A percentile compares a stretch with the other conserved stretches of the same genome.
These are phyloP conservation scores for Penicillium griseofulvum DNA, from an alignment of 2,329 filamentous ascomycete species.

Conservation along the genomic window DNA sequence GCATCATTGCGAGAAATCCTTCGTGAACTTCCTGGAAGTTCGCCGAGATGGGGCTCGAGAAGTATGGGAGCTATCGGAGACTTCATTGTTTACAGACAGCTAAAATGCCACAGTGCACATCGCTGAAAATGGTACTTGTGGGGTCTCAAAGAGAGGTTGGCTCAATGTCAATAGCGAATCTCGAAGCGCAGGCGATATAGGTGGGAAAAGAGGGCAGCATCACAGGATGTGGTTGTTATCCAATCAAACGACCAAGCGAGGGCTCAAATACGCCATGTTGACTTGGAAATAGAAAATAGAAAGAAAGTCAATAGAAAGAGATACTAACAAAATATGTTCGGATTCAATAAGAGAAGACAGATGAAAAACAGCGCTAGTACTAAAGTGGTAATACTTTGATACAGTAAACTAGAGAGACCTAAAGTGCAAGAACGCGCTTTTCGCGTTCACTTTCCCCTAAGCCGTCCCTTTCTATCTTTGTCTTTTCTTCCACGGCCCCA, in stretches of 20 bases:
- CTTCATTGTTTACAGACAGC: not conserved
- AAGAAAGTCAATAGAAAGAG: not conserved
- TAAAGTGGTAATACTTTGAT: constrained; percentile 21
- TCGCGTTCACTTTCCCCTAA: constrained; percentile 18
- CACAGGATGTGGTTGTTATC: not conserved
- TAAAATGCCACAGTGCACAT: constrained; percentile 1
- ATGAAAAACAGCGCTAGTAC: constrained; percentile 12
- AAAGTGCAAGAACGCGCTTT: constrained; percentile 24
- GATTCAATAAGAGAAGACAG: not conserved
- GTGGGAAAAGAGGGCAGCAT: not conserved
- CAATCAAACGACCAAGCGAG: not conserved
- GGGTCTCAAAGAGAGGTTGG: not conserved
- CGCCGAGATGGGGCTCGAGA: constrained; percentile 17
- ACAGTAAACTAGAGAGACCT: constrained; percentile 14
- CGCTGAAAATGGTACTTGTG: not conserved
- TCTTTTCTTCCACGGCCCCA: constrained; percentile 2
- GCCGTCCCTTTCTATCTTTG: not conserved
- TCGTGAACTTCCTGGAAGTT: constrained; percentile 23
- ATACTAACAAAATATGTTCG: not conserved
- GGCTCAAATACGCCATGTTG: not conserved
- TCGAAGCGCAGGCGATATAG: not conserved
- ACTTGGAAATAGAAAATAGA: not conserved
- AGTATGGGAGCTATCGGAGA: constrained; percentile 16
- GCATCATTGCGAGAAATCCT: constrained; percentile 57
- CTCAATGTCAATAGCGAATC: not conserved